Conservation (phyloP, 257 asterid species). For the Ilex asprella region DNA sequence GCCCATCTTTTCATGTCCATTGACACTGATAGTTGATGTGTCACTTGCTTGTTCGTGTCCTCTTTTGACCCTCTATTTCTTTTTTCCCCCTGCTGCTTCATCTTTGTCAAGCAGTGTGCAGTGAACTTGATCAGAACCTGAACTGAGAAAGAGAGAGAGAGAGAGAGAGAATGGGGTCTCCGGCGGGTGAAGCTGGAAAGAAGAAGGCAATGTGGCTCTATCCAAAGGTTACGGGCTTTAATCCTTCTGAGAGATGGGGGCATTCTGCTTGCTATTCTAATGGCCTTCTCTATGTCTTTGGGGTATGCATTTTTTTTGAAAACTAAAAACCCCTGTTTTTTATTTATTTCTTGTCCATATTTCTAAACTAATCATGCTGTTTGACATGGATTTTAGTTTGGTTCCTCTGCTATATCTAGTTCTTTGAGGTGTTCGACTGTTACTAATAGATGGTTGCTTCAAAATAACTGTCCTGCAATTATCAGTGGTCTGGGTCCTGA, state of each 20-base stretch:
- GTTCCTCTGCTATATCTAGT: no score
- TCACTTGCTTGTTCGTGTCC: slow-evolving; percentile 65
- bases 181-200: slow-evolving; percentile 37
- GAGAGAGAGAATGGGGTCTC: slow-evolving; percentile 45
- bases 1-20: slow-evolving; percentile 99
- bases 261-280: slow-evolving; percentile 82
- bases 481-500: no score
- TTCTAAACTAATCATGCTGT: no score
- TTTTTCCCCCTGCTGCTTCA: slow-evolving; percentile 13
- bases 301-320: slow-evolving; percentile 28
- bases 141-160: background rate
- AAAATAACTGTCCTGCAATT: no score
- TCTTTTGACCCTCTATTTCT: slow-evolving; percentile 40
- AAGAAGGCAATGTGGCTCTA: slow-evolving; percentile 69
- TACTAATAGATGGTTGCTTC: no score
- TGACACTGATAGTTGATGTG: slow-evolving; percentile 90
- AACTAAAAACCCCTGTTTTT: no score
- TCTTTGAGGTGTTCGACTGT: no score
- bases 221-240: slow-evolving; percentile 64
- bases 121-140: background rate
- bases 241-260: slow-evolving; percentile 98
- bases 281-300: slow-evolving; percentile 71
- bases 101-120: slow-evolving; percentile 15
- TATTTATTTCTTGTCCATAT: no score
- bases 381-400: no score